These are phyloP conservation scores for Alnus glutinosa DNA, from an alignment of 306 rosid species.

Conservation along the genomic window DNA sequence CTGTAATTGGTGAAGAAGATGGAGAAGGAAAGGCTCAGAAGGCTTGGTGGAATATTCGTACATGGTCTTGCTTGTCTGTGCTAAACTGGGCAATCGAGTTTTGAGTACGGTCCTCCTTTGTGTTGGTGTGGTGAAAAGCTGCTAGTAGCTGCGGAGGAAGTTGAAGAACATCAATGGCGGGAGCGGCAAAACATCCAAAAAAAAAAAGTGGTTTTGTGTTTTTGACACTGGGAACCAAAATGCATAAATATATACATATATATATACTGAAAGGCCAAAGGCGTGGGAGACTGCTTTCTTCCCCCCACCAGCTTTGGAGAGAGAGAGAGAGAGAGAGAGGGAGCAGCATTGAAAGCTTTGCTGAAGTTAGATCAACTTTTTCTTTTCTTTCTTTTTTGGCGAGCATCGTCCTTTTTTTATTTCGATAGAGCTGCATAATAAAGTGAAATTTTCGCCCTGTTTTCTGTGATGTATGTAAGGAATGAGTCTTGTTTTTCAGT, in stretches of 20 bases:
- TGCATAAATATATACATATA: neutral
- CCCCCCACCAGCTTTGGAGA: neutral
- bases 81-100: neutral
- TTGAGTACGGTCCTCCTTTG: neutral
- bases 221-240: constrained; percentile 25
- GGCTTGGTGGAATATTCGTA: constrained; percentile 20
- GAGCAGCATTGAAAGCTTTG: neutral
- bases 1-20: constrained; percentile 31
- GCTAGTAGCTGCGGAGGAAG: neutral
- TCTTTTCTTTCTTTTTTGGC: too few relatives aligned
- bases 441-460: too few relatives aligned
- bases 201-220: neutral
- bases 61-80: constrained; percentile 15
- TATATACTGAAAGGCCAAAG: neutral
- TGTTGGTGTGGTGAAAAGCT: neutral
- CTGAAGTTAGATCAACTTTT: neutral
- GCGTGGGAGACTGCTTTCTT: neutral
- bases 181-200: constrained; percentile 36
- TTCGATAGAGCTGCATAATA: too few relatives aligned
- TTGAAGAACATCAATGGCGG: constrained; percentile 36
- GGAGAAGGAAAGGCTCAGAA: constrained; percentile 1
- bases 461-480: too few relatives aligned
- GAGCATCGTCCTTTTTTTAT: too few relatives aligned
- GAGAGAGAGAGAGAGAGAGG: neutral
- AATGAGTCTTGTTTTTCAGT: too few relatives aligned